Evolutionary conservation across 2,329 filamentous ascomycete species (phyloP).

Genomic region (Scolecobasidium constrictum): DNA sequence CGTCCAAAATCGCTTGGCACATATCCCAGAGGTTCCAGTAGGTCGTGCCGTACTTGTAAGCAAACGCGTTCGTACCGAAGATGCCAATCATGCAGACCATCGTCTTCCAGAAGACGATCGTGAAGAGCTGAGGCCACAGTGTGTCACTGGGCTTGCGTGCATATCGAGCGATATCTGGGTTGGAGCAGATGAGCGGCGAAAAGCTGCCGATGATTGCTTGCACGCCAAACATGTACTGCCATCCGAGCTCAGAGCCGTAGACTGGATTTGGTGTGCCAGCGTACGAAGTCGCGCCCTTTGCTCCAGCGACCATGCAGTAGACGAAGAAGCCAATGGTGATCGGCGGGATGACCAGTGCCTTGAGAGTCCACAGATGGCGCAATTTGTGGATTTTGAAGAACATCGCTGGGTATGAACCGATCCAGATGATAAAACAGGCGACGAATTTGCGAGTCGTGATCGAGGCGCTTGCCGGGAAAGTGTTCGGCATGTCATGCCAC

Average conservation of each 20-base stretch:
- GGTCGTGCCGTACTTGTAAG: background rate
- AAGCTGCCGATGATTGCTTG: background rate
- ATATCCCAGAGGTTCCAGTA: background rate
- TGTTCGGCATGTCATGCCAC: background rate
- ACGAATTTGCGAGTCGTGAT: background rate
- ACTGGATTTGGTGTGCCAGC: background rate
- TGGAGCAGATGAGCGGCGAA: background rate
- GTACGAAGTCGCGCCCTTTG: background rate
- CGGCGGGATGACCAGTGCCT: background rate
- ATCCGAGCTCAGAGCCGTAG: background rate
- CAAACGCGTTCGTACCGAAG: background rate
- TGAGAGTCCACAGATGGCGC: background rate
- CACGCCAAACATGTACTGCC: background rate
- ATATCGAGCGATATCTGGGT: background rate
- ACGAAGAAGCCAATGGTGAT: background rate
- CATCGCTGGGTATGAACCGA: background rate
- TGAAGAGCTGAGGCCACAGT: background rate
- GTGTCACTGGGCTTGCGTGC: background rate
- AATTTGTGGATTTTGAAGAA: background rate
- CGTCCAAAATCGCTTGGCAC: background rate
- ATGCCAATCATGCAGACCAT: background rate
- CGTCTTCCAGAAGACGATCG: background rate
- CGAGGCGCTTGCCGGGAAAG: background rate
- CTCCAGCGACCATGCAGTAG: background rate
- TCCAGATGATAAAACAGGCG: background rate